These are phyloP conservation scores for Plectosphaerella sp. DNA, from an alignment of 2,329 filamentous ascomycete species.

Conservation along the genomic window DNA sequence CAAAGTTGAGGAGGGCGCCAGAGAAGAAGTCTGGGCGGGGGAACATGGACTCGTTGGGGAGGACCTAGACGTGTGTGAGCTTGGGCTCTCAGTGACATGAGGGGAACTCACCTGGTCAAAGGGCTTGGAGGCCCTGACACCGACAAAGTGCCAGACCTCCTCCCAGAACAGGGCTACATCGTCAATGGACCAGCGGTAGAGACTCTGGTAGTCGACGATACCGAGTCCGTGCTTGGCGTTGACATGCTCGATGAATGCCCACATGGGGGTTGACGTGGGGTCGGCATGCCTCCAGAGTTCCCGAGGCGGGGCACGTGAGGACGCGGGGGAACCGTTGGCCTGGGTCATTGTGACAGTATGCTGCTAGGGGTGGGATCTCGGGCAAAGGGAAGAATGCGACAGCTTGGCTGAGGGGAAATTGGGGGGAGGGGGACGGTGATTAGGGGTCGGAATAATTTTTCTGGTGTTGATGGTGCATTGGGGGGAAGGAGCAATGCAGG, in stretches of 20 bases:
- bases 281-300: constrained; percentile 69
- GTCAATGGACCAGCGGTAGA: constrained; percentile 82
- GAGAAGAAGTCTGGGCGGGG: constrained; percentile 84
- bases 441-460: too few relatives aligned
- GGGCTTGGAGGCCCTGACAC: constrained; percentile 62
- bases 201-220: constrained; percentile 64
- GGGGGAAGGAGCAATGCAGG: too few relatives aligned
- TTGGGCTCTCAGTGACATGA: not conserved
- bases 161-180: constrained; percentile 77
- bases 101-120: constrained; percentile 56
- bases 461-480: too few relatives aligned
- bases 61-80: constrained; percentile 45
- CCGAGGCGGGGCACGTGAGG: constrained; percentile 9
- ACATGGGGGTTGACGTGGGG: constrained; percentile 66
- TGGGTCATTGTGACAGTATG: constrained; percentile 7
- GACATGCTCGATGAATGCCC: constrained; percentile 64
- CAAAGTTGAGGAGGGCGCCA: constrained; percentile 80
- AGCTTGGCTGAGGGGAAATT: too few relatives aligned
- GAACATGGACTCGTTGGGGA: constrained; percentile 71
- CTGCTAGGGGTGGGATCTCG: not conserved
- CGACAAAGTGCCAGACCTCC: constrained; percentile 78
- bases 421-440: too few relatives aligned
- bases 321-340: not conserved
- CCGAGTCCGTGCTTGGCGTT: constrained; percentile 61
- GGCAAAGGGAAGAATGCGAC: too few relatives aligned